Base-by-base conservation (phyloP, 306 rosid genomes). In the Dryas drummondii region DNA sequence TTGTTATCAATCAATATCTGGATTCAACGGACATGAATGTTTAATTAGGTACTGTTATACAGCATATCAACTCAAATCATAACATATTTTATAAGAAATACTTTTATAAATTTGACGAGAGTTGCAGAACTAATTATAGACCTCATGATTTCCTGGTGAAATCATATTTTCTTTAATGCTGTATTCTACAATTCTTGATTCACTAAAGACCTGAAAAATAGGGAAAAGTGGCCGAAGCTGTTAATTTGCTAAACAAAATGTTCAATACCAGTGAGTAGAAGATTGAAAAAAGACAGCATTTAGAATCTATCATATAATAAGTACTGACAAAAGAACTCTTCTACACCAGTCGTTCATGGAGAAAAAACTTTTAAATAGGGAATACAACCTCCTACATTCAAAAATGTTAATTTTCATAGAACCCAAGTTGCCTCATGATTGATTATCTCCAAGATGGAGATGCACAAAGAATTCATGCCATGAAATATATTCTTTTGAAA, bases 111-210 rank as follows among this genome's bases (percentile, higher is more conserved):
- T 26, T 50, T 57, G 12, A 69, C 1, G 3, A 49, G 54, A 7
- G 78, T 65, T 70, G 62, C 57, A 41, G 69, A 46, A 80, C 46
- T 71, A 59, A 70, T 72, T 81, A 70, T 74, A 27, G 66, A 93
- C 98, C 97, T 93, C 98, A 66, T 79, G 88, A 59, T 84, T 91
- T 76, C 87, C 89, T 11, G 93, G 91, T 56, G 96, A 89, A 70
- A 82, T 79, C 73, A 78, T 60, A 56, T 84, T 75, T 84, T 93
- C 98, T 78, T 85, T 22, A 57, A 93, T 42, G 66, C 14, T 81
- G 86, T 86, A 93, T 72, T 89, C 93, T 73, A 84, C 89, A 84
- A 93, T 93, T 86, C 84, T 87, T 72, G 97, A 91, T 86, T 91
- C 97, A 52, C 81, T 80, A 59, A 93, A 93, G 75, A 91, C 55